phyloP scores from a whole-genome alignment of 148 eudicot species.

The Selenicereus undatus region DNA sequence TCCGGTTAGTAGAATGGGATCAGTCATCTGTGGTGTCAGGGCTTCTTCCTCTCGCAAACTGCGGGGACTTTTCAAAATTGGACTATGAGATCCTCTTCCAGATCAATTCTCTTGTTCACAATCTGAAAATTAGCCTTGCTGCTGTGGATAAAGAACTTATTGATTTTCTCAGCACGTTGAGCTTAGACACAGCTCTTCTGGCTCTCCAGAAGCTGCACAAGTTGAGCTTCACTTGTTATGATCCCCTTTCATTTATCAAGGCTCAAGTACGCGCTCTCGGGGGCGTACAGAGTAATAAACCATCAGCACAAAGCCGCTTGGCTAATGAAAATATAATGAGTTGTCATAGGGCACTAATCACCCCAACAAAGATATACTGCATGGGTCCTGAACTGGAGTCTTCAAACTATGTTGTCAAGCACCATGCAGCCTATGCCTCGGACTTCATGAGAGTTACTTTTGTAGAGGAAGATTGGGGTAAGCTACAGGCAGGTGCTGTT shows the following conservation, averaged over 20 bases:
- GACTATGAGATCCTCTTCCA: constrained; percentile 77
- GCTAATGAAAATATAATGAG: constrained; percentile 62
- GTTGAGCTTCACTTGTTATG: constrained; percentile 53
- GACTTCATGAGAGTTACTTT: constrained; percentile 89
- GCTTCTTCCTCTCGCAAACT: constrained; percentile 72
- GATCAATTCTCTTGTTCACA: constrained; percentile 84
- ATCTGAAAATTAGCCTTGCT: constrained; percentile 73
- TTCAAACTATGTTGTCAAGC: constrained; percentile 84
- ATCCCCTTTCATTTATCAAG: constrained; percentile 66
- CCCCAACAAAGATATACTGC: constrained; percentile 84
- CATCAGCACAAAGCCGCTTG: constrained; percentile 44
- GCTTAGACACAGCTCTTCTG: constrained; percentile 40
- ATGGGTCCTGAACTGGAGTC: constrained; percentile 89
- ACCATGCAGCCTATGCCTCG: constrained; percentile 69
- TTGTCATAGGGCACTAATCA: constrained; percentile 74
- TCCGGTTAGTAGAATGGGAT: constrained; percentile 44
- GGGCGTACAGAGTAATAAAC: constrained; percentile 28
- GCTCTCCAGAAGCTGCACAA: constrained; percentile 78
- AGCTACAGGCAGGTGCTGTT: constrained; percentile 50
- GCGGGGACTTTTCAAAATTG: constrained; percentile 37
- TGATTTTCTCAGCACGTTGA: constrained; percentile 47
- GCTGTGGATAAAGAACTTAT: constrained; percentile 61
- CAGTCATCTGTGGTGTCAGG: constrained; percentile 48
- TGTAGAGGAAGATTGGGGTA: constrained; percentile 98
- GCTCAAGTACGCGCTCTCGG: constrained; percentile 34